A percentile compares a stretch with the other conserved stretches of the same genome.
These are phyloP conservation scores for Talaromyces sp. DNA, from an alignment of 2,329 filamentous ascomycete species.

Conservation along the genomic window DNA sequence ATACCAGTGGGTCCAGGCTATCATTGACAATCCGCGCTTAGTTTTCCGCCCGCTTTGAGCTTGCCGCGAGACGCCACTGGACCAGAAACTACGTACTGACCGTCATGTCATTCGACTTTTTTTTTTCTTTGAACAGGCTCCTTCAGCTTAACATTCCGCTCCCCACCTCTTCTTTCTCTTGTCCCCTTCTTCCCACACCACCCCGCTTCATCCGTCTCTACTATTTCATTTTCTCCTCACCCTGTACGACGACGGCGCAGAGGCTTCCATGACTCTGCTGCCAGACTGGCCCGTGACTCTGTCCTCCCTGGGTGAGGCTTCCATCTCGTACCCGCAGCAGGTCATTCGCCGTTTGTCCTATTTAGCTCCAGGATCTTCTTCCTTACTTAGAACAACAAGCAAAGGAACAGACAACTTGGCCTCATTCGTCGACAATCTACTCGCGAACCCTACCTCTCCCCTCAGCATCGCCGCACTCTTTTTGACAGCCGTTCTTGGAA, in stretches of 20 bases:
- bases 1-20: not conserved
- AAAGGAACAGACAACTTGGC: not conserved
- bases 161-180: not conserved
- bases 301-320: slow-evolving; percentile 40
- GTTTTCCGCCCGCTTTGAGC: slow-evolving; percentile 6
- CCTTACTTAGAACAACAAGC: not conserved
- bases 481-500: slow-evolving; percentile 27
- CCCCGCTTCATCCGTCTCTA: not conserved
- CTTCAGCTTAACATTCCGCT: not conserved
- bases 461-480: slow-evolving; percentile 22
- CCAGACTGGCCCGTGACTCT: slow-evolving; percentile 34
- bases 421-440: not conserved
- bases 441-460: not conserved
- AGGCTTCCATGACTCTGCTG: slow-evolving; percentile 36
- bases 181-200: not conserved
- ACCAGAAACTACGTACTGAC: not conserved
- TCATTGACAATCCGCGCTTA: not conserved
- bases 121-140: not conserved
- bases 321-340: slow-evolving; percentile 36
- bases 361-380: slow-evolving; percentile 20
- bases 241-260: not conserved
- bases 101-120: not conserved
- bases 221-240: not conserved
- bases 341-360: slow-evolving; percentile 32
- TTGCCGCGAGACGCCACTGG: slow-evolving; percentile 11